Conservation (phyloP, 1,284 basidiomycete genomes). For the Mycena sp. region DNA sequence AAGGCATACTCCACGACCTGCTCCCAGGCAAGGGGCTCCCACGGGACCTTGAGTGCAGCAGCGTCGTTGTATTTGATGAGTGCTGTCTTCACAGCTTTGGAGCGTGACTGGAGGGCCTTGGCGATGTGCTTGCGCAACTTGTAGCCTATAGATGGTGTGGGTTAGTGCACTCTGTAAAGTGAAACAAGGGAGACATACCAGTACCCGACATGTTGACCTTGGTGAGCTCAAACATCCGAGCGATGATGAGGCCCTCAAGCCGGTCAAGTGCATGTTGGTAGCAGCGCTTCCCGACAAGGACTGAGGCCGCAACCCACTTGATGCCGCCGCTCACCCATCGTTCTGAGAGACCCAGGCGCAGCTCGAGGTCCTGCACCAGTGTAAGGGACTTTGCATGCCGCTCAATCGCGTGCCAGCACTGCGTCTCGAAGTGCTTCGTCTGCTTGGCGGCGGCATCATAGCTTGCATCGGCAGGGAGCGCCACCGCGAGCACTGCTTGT, state of each 20-base stretch:
- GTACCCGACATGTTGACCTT: constrained; percentile 32
- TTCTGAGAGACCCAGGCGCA: constrained; percentile 27
- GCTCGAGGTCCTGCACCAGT: constrained; percentile 36
- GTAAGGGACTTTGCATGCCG: constrained; percentile 22
- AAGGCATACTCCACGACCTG: no score
- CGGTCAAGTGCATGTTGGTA: constrained; percentile 35
- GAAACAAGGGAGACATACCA: constrained; percentile 20
- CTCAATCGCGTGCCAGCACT: constrained; percentile 34
- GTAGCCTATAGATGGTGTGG: constrained; percentile 32
- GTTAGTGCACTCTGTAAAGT: background rate
- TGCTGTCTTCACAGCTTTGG: constrained; percentile 3
- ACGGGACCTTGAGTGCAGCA: background rate
- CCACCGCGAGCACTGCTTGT: background rate
- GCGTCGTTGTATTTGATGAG: constrained; percentile 9
- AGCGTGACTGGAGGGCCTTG: constrained; percentile 19
- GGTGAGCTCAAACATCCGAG: constrained; percentile 36
- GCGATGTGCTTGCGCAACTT: constrained; percentile 19
- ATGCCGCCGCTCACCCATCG: constrained; percentile 31
- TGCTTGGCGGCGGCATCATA: background rate
- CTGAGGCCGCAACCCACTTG: constrained; percentile 36
- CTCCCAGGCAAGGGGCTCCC: constrained; percentile 2
- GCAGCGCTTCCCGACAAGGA: constrained; percentile 24
- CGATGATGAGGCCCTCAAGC: constrained; percentile 33
- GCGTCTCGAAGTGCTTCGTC: constrained; percentile 24
- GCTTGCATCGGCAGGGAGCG: background rate